These are phyloP conservation scores for Suillus cothurnatus DNA, from an alignment of 768 basidiomycete species.

Conservation along the genomic window DNA sequence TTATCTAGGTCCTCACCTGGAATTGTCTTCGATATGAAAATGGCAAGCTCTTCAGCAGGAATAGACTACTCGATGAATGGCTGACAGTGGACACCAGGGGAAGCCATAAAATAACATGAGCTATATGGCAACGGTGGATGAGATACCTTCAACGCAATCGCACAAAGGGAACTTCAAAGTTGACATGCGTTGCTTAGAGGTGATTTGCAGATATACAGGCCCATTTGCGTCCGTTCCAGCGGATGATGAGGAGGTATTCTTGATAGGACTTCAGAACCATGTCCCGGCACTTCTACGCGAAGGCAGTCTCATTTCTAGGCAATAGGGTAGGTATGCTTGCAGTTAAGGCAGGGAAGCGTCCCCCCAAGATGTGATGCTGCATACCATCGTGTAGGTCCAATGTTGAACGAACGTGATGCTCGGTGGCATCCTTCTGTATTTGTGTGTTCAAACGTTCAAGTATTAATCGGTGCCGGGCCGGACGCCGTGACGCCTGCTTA, in stretches of 20 bases:
- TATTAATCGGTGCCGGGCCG: background rate
- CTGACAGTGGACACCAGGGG: background rate
- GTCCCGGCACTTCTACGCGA: background rate
- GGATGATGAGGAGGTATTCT: background rate
- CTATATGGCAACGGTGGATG: background rate
- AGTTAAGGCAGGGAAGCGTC: background rate
- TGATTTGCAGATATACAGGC: background rate
- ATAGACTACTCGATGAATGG: background rate
- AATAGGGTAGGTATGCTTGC: background rate
- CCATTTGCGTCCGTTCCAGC: background rate
- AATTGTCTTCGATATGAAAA: background rate
- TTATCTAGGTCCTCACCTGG: background rate
- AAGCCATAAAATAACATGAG: background rate
- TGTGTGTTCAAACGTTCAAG: no score
- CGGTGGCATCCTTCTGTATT: no score
- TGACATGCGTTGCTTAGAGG: background rate
- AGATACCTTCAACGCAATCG: background rate
- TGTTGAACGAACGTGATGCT: background rate
- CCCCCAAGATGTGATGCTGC: background rate
- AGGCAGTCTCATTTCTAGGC: background rate
- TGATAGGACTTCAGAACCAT: background rate
- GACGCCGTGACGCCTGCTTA: no score
- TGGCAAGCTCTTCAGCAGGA: background rate
- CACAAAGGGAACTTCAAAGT: background rate
- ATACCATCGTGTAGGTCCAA: background rate